Percentiles rank a stretch among this genome's conserved stretches.
Conservation (phyloP, 805 yeast species). For the Candida dendrica region DNA sequence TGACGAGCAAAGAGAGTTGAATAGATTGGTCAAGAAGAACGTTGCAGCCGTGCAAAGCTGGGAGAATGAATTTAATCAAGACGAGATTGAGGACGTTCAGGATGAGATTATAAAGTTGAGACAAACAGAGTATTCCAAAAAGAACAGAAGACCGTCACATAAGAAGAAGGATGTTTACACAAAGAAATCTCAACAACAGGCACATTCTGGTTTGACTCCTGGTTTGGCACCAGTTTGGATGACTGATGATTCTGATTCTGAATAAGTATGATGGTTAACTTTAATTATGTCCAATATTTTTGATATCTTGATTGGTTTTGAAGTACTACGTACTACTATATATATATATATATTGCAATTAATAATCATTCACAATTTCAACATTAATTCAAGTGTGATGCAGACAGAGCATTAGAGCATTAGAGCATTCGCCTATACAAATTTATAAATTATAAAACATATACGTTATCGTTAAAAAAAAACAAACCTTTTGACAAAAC, state of each 20-base stretch:
- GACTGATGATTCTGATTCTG: slow-evolving; percentile 43
- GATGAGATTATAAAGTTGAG: slow-evolving; percentile 36
- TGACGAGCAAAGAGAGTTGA: slow-evolving; percentile 27
- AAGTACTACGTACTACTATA: too few species aligned
- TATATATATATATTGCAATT: too few species aligned
- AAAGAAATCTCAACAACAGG: slow-evolving; percentile 17
- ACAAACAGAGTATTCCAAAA: slow-evolving; percentile 25
- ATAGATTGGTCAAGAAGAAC: slow-evolving; percentile 29
- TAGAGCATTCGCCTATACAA: too few species aligned
- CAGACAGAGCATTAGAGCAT: too few species aligned
- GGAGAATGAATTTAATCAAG: slow-evolving; percentile 29
- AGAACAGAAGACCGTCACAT: slow-evolving; percentile 19
- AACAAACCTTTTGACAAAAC: too few species aligned
- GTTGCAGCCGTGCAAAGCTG: slow-evolving; percentile 32
- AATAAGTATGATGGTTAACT: slow-evolving; percentile 21
- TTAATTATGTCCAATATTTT: too few species aligned
- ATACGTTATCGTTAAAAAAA: too few species aligned
- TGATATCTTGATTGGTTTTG: too few species aligned
- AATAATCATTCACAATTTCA: too few species aligned
- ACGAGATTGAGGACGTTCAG: slow-evolving; percentile 37
- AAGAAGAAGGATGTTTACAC: slow-evolving; percentile 1
- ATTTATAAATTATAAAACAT: too few species aligned
- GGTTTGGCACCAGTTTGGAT: slow-evolving; percentile 79
- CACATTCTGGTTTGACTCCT: slow-evolving; percentile 62
- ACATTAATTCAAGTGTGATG: too few species aligned